Conservation (phyloP, 2,329 filamentous ascomycete genomes). For the Pseudofabraea citricarpa region DNA sequence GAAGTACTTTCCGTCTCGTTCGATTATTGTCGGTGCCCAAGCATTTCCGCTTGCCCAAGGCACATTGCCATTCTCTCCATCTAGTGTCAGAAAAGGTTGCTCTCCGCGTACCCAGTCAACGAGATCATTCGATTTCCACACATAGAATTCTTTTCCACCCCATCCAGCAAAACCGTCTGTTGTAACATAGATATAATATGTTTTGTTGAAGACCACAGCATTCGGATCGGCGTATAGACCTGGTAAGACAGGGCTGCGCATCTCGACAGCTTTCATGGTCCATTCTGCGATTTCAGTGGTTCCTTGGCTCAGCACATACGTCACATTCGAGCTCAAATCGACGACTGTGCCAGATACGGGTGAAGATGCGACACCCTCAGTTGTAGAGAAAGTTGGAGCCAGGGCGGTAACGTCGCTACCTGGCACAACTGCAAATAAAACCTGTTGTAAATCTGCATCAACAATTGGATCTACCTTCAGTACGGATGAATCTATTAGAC, state of each 20-base stretch:
- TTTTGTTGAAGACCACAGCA: neutral
- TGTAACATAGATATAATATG: neutral
- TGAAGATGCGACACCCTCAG: neutral
- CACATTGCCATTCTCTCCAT: neutral
- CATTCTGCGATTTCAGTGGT: neutral
- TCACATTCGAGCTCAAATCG: neutral
- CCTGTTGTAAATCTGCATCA: neutral
- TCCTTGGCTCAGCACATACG: neutral
- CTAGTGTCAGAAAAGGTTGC: neutral
- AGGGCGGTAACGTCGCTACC: neutral
- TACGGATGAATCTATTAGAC: neutral
- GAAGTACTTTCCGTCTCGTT: neutral
- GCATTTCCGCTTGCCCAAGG: neutral
- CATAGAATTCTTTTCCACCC: neutral
- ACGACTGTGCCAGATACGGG: neutral
- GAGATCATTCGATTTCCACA: neutral
- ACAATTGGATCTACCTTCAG: neutral
- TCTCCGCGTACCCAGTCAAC: neutral
- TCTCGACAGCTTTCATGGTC: neutral
- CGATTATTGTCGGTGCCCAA: neutral
- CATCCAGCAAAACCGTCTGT: neutral
- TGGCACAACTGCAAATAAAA: neutral
- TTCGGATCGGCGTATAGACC: neutral
- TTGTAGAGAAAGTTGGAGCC: neutral
- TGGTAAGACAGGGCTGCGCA: neutral